Percentiles rank a stretch among this genome's conserved stretches.
Conservation (phyloP, 495 filamentous ascomycete genomes). For the Neurospora tetrasperma region DNA sequence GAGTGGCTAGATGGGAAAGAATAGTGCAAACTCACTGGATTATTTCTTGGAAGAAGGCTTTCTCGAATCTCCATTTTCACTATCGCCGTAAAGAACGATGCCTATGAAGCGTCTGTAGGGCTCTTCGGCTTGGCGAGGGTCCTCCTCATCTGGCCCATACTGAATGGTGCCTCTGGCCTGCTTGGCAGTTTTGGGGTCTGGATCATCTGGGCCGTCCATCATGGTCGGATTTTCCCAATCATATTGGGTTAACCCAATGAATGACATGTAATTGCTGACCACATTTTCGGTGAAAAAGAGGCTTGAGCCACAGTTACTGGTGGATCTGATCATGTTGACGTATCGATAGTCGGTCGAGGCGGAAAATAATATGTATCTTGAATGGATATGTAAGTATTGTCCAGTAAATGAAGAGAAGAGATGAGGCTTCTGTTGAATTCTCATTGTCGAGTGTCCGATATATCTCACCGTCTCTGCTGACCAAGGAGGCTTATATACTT, state of each 20-base stretch:
- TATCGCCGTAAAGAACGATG: not conserved
- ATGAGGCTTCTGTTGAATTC: not conserved
- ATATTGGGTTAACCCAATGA: not conserved
- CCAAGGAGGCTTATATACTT: not conserved
- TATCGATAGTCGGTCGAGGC: not conserved
- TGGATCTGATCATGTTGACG: not conserved
- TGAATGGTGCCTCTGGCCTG: not conserved
- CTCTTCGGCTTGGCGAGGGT: not conserved
- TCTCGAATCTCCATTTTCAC: not conserved
- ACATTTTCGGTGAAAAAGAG: not conserved
- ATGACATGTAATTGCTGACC: not conserved
- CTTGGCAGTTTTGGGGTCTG: not conserved
- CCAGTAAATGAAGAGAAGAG: not conserved
- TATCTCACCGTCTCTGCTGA: not conserved
- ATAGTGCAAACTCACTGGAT: not conserved
- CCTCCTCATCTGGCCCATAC: not conserved
- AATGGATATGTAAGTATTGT: not conserved
- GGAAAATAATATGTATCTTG: not conserved
- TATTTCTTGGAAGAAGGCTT: not conserved
- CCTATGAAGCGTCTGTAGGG: not conserved
- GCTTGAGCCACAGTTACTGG: not conserved
- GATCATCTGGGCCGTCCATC: not conserved
- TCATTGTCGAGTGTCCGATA: not conserved
- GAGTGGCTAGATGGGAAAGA: not conserved
- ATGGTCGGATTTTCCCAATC: not conserved